Conservation (phyloP, 352 stramenopile species). For the Phytophthora agathidicida region DNA sequence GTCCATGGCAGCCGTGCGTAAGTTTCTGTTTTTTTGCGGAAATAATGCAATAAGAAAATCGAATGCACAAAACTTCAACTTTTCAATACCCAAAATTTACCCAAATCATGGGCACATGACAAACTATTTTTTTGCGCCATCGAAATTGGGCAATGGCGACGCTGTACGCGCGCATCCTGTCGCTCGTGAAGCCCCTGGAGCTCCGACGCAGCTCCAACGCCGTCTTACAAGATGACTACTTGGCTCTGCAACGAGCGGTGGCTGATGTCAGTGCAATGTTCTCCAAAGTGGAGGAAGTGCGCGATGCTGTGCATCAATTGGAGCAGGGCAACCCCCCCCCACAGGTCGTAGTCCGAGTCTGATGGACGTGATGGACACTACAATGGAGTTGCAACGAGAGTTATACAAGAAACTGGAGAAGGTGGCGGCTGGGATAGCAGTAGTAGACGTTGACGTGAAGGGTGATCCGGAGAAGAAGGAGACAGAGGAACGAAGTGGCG, state of each 20-base stretch:
- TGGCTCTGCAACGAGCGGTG: not conserved
- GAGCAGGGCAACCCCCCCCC: constrained; percentile 22
- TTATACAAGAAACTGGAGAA: constrained; percentile 16
- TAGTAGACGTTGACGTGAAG: not conserved
- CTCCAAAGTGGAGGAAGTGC: constrained; percentile 29
- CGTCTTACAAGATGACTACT: constrained; percentile 19
- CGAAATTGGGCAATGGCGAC: constrained; percentile 5
- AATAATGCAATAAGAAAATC: too few species aligned
- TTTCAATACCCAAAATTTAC: too few species aligned
- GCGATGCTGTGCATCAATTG: constrained; percentile 33
- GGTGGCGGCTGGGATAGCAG: constrained; percentile 20
- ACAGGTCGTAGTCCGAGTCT: constrained; percentile 15
- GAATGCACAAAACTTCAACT: too few species aligned
- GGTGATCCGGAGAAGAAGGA: not conserved
- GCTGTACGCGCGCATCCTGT: constrained; percentile 36
- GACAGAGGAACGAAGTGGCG: not conserved
- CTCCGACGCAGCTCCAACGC: constrained; percentile 27
- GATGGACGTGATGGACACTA: constrained; percentile 13
- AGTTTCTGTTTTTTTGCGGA: too few species aligned
- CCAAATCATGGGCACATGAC: too few species aligned
- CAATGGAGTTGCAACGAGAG: constrained; percentile 16
- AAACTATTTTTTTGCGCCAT: too few species aligned
- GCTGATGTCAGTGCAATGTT: constrained; percentile 7
- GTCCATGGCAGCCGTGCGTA: too few species aligned
- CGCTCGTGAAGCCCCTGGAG: constrained; percentile 19